Evolutionary conservation across 805 yeast genomes (phyloP), one percentile per base, ranked within the genome.

Genomic region (Metschnikowia anglica): DNA sequence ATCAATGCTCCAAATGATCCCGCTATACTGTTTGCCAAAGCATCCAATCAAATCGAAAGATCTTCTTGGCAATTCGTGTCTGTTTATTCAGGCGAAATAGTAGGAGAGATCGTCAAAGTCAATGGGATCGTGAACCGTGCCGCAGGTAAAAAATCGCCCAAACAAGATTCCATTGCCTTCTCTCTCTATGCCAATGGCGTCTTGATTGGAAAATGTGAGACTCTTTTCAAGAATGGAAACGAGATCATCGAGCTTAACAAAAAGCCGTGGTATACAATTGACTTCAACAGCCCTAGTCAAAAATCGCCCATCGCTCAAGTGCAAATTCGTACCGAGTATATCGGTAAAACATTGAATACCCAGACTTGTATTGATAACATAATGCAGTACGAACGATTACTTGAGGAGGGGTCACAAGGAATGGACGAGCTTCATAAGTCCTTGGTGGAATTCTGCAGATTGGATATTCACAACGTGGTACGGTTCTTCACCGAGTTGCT

Each of bases 61-160:
- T 59, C 68, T 19, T 48, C 61, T 6, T 88, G 95, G 95, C 79
- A 77, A 41, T 85, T 88, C 54, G 74, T 85, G 8, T 80, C 91
- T 2, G 87, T 85, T 10, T 71, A 74, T 51, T 80, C 88, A 1
- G 82, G 77, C 30, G 96, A 88, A 63, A 69, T 72, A 11, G 69
- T 88, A 43, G 85, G 90, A 26, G 96, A 88, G 59, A 70, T 77
- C 26, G 74, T 88, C 34, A 79, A 79, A 55, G 69, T 87, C 12
- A 71, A 76, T 47, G 86, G 86, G 30, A 63, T 86, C 17, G 73
- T 75, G 15, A 50, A 51, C 39, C 62, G 68, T 32, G 66, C 68
- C 44, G 51, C 62, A 2, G 56, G 63, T n/a, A 61, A 58, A 39
- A 62, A 63, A 17, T 37, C 53, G 7, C 64, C 65, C 8, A 71